Evolutionary conservation across 1,284 basidiomycete genomes (phyloP), one percentile per base, ranked within the genome.

Genomic region (Cryptococcus sp.): DNA sequence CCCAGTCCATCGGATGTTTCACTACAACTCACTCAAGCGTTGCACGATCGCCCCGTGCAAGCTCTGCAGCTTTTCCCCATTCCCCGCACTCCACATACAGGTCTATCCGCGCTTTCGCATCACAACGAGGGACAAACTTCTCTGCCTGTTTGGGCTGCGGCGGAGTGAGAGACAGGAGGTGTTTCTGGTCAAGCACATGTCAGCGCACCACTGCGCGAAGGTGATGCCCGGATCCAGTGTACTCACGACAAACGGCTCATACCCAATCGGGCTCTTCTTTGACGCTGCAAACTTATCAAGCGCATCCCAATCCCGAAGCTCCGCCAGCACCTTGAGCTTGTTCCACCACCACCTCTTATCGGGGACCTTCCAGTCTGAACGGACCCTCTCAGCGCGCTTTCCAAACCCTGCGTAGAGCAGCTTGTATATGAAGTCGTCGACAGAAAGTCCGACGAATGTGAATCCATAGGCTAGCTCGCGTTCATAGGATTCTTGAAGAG

Each of bases 181-280:
- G 74, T 9, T 63, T 75, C 75, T 77, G 35, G 12, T 42, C 5
- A 42, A 42, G 18, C 5, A 15, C 40, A 9, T 18, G 15, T 43
- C 40, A n/a, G 21, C 13, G 7, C 21, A 9, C 7, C n/a, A 43
- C 13, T 18, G 9, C 15, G 9, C n/a, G 9, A 4, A 9, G n/a
- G 40, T 13, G 21, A 43, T 43, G 20, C 21, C 51, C 3, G 35
- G 42, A 50, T 36, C 91, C 5, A 33, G 28, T 33, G 28, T 80
- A 72, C 91, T 85, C 49, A 84, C 85, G 18, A 96, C 93, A 72
- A 95, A 96, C 0, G 89, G 85, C 72, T 95, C 91, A 69, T 94
- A 98, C 3, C 96, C 95, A 60, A 98, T 96, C 1, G 96, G 94
- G 72, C 88, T 91, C 65, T 90, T 85, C 74, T 86, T 92, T 45